These are phyloP conservation scores for Melanopsichium pennsylvanicum DNA, from an alignment of 1,284 basidiomycete genomes.

Conservation along the genomic window DNA sequence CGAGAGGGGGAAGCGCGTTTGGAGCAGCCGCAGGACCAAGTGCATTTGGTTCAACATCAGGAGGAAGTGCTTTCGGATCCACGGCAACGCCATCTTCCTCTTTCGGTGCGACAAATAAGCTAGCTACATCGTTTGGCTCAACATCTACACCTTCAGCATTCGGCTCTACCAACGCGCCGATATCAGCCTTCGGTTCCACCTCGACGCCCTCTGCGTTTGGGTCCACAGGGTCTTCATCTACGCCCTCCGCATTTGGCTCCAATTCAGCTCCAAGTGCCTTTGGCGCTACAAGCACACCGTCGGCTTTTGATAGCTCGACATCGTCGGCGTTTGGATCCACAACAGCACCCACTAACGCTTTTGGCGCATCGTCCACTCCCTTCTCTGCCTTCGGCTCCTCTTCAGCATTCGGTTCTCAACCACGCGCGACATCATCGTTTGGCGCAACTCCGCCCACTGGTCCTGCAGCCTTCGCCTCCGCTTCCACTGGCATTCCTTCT, in stretches of 20 bases:
- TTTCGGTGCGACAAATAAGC: conserved; percentile 9
- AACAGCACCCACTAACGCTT: conserved; percentile 12
- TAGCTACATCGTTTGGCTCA: conserved; percentile 1
- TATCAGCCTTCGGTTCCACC: conserved; percentile 14
- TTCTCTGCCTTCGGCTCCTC: conserved; percentile 23
- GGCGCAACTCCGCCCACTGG: conserved; percentile 1
- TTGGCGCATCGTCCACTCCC: conserved; percentile 9
- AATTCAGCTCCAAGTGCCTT: neutral
- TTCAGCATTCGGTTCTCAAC: neutral
- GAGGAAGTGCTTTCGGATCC: conserved; percentile 19
- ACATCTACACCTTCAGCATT: conserved; percentile 17
- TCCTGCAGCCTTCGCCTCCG: conserved; percentile 15
- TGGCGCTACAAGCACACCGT: conserved; percentile 3
- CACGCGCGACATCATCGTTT: conserved; percentile 12
- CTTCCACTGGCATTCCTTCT: neutral
- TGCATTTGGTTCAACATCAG: conserved; percentile 14
- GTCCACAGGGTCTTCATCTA: conserved; percentile 3
- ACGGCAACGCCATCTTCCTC: conserved; percentile 14
- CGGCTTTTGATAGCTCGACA: no score
- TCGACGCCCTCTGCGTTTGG: conserved; percentile 12
- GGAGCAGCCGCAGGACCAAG: conserved; percentile 6
- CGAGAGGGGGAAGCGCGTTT: conserved; percentile 10
- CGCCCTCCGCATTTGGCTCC: conserved; percentile 2
- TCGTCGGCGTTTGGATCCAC: conserved; percentile 19
- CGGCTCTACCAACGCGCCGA: neutral